Conservation (phyloP, 805 yeast species). For the Danielia reshetovae region DNA sequence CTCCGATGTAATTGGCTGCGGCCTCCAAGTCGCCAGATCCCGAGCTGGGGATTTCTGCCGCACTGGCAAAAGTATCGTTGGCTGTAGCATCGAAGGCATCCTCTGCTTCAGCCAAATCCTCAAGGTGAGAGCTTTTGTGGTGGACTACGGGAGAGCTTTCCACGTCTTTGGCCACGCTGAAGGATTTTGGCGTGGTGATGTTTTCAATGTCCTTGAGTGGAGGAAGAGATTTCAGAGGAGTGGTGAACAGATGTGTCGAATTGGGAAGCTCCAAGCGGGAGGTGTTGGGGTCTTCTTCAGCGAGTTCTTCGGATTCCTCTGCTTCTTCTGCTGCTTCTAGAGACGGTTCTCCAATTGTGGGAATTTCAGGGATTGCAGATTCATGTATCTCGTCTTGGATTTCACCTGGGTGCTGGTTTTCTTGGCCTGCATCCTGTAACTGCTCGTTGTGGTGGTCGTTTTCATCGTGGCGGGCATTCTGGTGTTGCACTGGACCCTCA, state of each 20-base stretch:
- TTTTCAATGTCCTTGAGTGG: constrained; percentile 40
- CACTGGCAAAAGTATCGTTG: constrained; percentile 15
- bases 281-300: constrained; percentile 11
- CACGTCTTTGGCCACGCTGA: constrained; percentile 37
- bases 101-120: constrained; percentile 11
- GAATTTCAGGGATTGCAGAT: background rate
- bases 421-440: no score
- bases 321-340: background rate
- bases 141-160: constrained; percentile 21
- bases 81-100: constrained; percentile 10
- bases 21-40: constrained; percentile 13
- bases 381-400: background rate
- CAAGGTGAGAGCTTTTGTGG: constrained; percentile 8
- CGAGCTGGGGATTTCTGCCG: constrained; percentile 3
- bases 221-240: constrained; percentile 40
- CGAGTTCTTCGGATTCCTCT: no score
- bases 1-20: constrained; percentile 25
- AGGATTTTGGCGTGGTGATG: constrained; percentile 39
- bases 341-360: background rate
- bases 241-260: constrained; percentile 21
- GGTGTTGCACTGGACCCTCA: no score
- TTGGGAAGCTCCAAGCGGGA: constrained; percentile 6
- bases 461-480: no score
- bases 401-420: no score
- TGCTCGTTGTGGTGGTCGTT: no score